Percentiles rank a stretch among this genome's conserved stretches.
Conservation (phyloP, 768 basidiomycete genomes). For the Lentinula guzmanii region DNA sequence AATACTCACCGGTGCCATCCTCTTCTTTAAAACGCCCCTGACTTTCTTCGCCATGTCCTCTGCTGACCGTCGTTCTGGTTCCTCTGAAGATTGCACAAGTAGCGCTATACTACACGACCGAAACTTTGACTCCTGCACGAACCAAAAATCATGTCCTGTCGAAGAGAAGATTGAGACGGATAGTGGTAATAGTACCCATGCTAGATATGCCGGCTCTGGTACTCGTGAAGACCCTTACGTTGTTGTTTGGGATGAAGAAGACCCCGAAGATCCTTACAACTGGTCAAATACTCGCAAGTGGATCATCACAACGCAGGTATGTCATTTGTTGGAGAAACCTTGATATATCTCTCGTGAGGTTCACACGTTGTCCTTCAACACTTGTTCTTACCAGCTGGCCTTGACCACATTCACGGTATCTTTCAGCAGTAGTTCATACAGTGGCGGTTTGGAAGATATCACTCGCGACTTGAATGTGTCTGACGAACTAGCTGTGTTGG, state of each 20-base stretch:
- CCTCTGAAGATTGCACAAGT: neutral
- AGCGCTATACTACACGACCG: neutral
- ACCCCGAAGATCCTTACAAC: constrained; percentile 52
- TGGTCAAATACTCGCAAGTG: constrained; percentile 45
- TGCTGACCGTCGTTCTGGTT: neutral
- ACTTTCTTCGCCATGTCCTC: neutral
- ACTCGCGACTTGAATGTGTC: constrained; percentile 42
- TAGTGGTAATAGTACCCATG: neutral
- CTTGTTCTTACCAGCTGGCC: constrained; percentile 28
- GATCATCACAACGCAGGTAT: constrained; percentile 37
- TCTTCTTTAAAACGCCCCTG: neutral
- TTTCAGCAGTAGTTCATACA: constrained; percentile 54
- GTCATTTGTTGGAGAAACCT: constrained; percentile 27
- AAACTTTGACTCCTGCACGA: neutral
- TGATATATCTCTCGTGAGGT: neutral
- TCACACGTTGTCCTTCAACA: constrained; percentile 11
- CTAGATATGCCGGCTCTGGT: constrained; percentile 38
- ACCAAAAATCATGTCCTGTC: neutral
- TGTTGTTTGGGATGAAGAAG: constrained; percentile 46
- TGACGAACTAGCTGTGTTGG: constrained; percentile 47
- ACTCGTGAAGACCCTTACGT: constrained; percentile 43
- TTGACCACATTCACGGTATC: constrained; percentile 51
- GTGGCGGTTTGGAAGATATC: constrained; percentile 41
- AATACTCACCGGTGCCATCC: neutral
- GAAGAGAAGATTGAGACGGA: neutral